Evolutionary conservation across 352 stramenopile genomes (phyloP).

Genomic region (Blastocystis sp.): DNA sequence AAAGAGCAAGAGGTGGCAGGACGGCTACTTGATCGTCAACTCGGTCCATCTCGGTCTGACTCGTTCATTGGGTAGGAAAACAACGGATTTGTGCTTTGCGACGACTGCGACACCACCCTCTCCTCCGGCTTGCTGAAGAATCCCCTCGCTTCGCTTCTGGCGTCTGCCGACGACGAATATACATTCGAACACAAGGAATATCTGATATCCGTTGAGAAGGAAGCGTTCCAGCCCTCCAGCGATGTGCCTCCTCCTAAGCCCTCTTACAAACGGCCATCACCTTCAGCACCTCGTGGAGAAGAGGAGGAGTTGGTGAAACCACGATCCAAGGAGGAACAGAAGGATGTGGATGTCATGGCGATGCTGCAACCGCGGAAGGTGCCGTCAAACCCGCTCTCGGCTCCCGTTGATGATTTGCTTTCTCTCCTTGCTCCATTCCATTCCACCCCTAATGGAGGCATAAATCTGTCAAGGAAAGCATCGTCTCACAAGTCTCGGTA

Average conservation of each 20-base stretch:
- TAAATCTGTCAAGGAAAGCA: too few relatives aligned
- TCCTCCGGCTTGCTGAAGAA: slow-evolving; percentile 1
- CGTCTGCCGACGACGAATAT: not conserved
- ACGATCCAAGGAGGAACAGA: not conserved
- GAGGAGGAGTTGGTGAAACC: not conserved
- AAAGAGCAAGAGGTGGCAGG: slow-evolving; percentile 61
- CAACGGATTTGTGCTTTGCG: slow-evolving; percentile 6
- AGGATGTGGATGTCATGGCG: not conserved
- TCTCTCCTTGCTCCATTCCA: not conserved
- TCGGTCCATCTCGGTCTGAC: not conserved
- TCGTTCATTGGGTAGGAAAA: not conserved
- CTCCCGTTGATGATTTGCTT: not conserved
- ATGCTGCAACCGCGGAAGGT: not conserved
- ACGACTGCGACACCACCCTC: not conserved
- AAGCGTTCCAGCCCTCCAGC: not conserved
- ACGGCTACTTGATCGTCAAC: slow-evolving; percentile 23
- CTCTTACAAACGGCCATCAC: not conserved
- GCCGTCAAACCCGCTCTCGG: not conserved
- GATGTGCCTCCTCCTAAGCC: not conserved
- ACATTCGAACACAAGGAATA: slow-evolving; percentile 43
- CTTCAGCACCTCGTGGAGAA: not conserved
- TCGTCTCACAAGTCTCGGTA: too few relatives aligned
- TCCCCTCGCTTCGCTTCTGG: not conserved
- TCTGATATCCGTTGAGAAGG: slow-evolving; percentile 46
- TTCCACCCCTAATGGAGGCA: not conserved